phyloP scores from a whole-genome alignment of 1,284 basidiomycete genomes.

The Anthracocystis setariae region DNA sequence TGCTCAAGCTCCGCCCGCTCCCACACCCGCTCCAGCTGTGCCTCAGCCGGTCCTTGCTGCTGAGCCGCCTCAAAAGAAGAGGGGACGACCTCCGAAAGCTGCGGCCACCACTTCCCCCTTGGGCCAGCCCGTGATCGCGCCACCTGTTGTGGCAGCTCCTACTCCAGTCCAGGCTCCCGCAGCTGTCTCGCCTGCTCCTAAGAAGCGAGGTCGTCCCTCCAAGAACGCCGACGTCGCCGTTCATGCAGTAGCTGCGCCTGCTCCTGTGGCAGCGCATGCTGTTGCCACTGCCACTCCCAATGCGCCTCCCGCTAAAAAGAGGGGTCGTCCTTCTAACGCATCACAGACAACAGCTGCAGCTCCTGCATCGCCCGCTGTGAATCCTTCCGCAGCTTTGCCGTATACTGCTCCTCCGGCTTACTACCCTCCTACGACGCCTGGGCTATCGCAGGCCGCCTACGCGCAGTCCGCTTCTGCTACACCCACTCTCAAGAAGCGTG shows the following conservation, averaged over 20 bases:
- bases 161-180: constrained; percentile 2
- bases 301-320: constrained; percentile 29
- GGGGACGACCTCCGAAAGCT: constrained; percentile 11
- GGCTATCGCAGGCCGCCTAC: constrained; percentile 4
- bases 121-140: constrained; percentile 1
- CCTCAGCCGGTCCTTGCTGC: neutral
- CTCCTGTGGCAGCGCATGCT: constrained; percentile 1
- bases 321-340: constrained; percentile 39
- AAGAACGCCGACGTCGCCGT: constrained; percentile 13
- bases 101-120: neutral
- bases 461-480: neutral
- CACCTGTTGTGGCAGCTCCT: constrained; percentile 1
- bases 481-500: constrained; percentile 32
- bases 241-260: neutral
- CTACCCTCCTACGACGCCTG: neutral
- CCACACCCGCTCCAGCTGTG: neutral
- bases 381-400: constrained; percentile 5
- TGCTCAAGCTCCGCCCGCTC: constrained; percentile 1
- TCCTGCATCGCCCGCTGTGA: constrained; percentile 14
- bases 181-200: constrained; percentile 15
- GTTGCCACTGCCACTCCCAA: neutral
- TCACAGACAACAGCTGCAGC: constrained; percentile 18
- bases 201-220: constrained; percentile 35
- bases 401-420: neutral
- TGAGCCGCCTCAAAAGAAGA: constrained; percentile 4